Evolutionary conservation across 805 yeast genomes (phyloP), one percentile per base, ranked within the genome.

Genomic region (Zygosaccharomyces bailii): DNA sequence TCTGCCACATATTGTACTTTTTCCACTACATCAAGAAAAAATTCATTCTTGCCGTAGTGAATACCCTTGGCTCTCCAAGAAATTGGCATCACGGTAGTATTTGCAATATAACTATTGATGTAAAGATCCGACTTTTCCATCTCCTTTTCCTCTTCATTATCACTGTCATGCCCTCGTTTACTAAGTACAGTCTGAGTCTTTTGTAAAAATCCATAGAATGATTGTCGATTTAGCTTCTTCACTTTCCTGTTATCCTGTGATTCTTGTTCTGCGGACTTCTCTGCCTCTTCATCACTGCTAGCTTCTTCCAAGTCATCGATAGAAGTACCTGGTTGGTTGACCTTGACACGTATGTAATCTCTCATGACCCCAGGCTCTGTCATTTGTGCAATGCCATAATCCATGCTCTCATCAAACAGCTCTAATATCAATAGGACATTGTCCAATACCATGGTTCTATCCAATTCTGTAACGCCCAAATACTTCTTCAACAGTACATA

Each of bases 61-160:
- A 90, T 86, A 8, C 96, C 96, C 51, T 86, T 93, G 32, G 91
- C 86, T 63, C 98, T 78, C 97, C 97, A 90, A 18, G 91, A 82
- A 3, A 90, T 80, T 9, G 85, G 78, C 56, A 80, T 83, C 8
- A 89, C 84, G 13, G 89, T 77, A 0, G 95, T 82, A 51, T 89
- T 76, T 2, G 89, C 75, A 11, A 91, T 80, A 33, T 87, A 76
- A 25, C 86, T 78, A 57, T 85, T 85, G 48, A 84, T 71, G 54
- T 75, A 80, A 5, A 54, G 56, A 31, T 54, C 57, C n/a, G 49
- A 49, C 17, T 55, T 57, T 19, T 56, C 55, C 5, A 44, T 50
- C 20, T 18, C 38, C 5, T 18, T 20, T 10, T 43, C 46, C 11
- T 34, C 48, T 1, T 46, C 46, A n/a, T 30, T 32, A 25, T 17